These are phyloP conservation scores for Beauveria bassiana DNA, from an alignment of 2,329 filamentous ascomycete species.

Conservation along the genomic window DNA sequence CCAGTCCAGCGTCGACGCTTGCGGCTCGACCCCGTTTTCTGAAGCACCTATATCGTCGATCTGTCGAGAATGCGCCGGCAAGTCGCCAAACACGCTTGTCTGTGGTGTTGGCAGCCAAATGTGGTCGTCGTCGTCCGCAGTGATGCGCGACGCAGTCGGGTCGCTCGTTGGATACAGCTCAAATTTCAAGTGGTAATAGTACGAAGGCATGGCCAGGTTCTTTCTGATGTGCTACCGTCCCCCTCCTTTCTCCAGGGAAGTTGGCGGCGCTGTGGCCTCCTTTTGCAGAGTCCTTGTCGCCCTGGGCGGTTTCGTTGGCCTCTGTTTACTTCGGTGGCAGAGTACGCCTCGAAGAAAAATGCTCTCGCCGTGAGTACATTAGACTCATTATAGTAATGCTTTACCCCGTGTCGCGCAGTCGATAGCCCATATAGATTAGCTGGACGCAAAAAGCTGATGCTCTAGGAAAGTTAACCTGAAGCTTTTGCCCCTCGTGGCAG, in stretches of 20 bases:
- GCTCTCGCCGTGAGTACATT: neutral
- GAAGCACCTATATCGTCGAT: neutral
- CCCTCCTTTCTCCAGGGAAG: no score
- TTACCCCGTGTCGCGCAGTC: neutral
- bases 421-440: neutral
- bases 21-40: neutral
- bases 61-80: slow-evolving; percentile 41
- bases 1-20: slow-evolving; percentile 50
- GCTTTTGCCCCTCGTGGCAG: neutral
- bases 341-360: neutral
- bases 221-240: neutral
- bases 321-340: neutral
- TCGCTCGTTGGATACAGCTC: slow-evolving; percentile 47
- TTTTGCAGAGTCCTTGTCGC: no score
- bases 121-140: slow-evolving; percentile 16
- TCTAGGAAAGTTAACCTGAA: neutral
- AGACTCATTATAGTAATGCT: neutral
- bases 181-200: slow-evolving; percentile 59
- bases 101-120: slow-evolving; percentile 44
- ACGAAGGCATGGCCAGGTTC: slow-evolving; percentile 44
- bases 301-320: neutral
- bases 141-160: slow-evolving; percentile 25
- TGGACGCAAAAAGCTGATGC: neutral
- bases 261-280: no score
- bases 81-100: slow-evolving; percentile 46